phyloP scores from a whole-genome alignment of 2,329 filamentous ascomycete genomes.

The Phialophora chinensis region DNA sequence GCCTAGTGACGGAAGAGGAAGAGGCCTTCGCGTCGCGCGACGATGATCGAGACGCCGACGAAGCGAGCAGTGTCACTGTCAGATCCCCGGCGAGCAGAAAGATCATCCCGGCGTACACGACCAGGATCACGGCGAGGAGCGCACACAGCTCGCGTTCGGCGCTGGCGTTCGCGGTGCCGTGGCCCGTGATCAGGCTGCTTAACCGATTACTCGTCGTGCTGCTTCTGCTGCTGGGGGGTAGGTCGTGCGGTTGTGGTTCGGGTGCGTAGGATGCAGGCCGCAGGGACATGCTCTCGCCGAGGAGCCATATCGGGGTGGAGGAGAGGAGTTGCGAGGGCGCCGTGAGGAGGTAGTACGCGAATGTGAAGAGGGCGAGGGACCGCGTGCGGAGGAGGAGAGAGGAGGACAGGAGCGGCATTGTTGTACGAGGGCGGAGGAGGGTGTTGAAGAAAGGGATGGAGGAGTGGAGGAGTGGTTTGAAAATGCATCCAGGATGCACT shows the following conservation, averaged over 20 bases:
- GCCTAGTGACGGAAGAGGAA: not conserved
- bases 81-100: conserved; percentile 37
- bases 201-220: conserved; percentile 1
- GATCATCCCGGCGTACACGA: conserved; percentile 28
- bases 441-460: not conserved
- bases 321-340: conserved; percentile 31
- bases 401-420: conserved; percentile 38
- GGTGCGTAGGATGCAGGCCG: conserved; percentile 34
- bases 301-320: conserved; percentile 36
- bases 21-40: conserved; percentile 1
- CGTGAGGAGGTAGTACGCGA: conserved; percentile 36
- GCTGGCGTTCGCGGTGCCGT: not conserved
- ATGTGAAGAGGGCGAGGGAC: conserved; percentile 29
- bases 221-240: not conserved
- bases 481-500: too few species aligned
- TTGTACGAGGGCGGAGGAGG: too few species aligned
- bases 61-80: conserved; percentile 6
- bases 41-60: not conserved
- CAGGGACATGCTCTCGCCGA: conserved; percentile 38
- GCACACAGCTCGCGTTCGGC: conserved; percentile 33
- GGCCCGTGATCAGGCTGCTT: conserved; percentile 2
- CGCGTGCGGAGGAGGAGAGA: conserved; percentile 34
- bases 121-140: conserved; percentile 31
- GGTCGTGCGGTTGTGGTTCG: conserved; percentile 9
- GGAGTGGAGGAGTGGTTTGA: too few species aligned